Base-by-base conservation (phyloP, 495 filamentous ascomycete species). In the Xylaria venustula region DNA sequence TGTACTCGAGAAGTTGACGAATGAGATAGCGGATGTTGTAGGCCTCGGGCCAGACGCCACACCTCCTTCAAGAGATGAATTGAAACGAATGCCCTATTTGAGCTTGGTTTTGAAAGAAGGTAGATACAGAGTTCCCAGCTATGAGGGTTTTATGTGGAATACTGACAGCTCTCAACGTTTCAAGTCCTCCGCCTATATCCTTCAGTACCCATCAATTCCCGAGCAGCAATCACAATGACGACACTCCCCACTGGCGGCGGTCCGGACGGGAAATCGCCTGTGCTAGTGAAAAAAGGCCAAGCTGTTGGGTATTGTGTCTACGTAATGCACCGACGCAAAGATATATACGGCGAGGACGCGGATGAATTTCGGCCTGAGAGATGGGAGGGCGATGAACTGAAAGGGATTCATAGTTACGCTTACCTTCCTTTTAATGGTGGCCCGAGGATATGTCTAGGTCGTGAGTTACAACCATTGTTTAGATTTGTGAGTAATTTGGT, bases 101-200 rank as follows among this genome's bases (percentile, higher is more conserved):
- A n/a, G n/a, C n/a, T n/a, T n/a, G n/a, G n/a, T n/a, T n/a, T n/a
- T n/a, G n/a, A n/a, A n/a, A n/a, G n/a, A n/a, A n/a, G n/a, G n/a
- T n/a, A n/a, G n/a, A n/a, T n/a, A n/a, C n/a, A n/a, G n/a, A n/a
- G n/a, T n/a, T n/a, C n/a, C n/a, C n/a, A n/a, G n/a, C n/a, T n/a
- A n/a, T n/a, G n/a, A n/a, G n/a, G n/a, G 4, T 17, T 12, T 50
- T 32, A 20, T 11, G 34, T 12, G 22, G n/a, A 0, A 51, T 51
- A 14, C 15, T 56, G 12, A 22, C 14, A 34, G 30, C 30, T 34
- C 30, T 8, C 20, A 53, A 1, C 34, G 5, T 34, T 32, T 52
- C 45, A 60, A 69, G 66, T 71, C 19, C 60, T 82, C 7, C 81
- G 87, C 4, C 75, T 89, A 14, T 85, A 83, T 70, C 86, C 87